phyloP scores from a whole-genome alignment of 2,329 filamentous ascomycete species.

The Macroventuria anomochaeta region DNA sequence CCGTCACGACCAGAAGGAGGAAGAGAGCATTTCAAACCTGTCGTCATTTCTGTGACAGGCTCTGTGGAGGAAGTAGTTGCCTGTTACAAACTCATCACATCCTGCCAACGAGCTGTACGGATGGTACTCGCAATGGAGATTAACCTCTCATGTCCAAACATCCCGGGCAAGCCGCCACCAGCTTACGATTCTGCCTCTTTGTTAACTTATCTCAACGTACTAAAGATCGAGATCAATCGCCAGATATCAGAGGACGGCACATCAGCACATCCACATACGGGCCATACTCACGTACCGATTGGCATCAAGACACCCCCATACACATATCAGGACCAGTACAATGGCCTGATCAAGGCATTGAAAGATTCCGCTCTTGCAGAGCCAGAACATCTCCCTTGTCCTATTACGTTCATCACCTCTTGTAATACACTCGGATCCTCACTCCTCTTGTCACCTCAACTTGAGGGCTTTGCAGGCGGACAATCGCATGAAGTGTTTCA shows the following conservation, averaged over 20 bases:
- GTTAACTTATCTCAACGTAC: conserved; percentile 60
- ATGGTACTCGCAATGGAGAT: conserved; percentile 73
- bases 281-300: conserved; percentile 50
- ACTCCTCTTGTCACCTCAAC: conserved; percentile 59
- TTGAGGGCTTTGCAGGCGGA: conserved; percentile 14
- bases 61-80: conserved; percentile 61
- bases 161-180: conserved; percentile 70
- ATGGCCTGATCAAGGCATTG: conserved; percentile 62
- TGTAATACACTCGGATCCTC: conserved; percentile 77
- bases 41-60: conserved; percentile 76
- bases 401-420: conserved; percentile 72
- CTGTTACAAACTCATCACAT: conserved; percentile 62
- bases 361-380: conserved; percentile 34
- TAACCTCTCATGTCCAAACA: conserved; percentile 82
- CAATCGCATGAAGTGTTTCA: conserved; percentile 26
- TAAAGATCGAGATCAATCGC: conserved; percentile 48
- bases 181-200: conserved; percentile 67
- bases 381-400: conserved; percentile 33
- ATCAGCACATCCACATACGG: conserved; percentile 8
- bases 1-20: background rate
- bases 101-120: conserved; percentile 35
- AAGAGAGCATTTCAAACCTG: conserved; percentile 57
- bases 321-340: conserved; percentile 72
- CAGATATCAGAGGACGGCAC: conserved; percentile 13
- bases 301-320: conserved; percentile 81